phyloP scores from a whole-genome alignment of 2,329 filamentous ascomycete species.

The Stagonosporopsis cucurbitacearum region DNA sequence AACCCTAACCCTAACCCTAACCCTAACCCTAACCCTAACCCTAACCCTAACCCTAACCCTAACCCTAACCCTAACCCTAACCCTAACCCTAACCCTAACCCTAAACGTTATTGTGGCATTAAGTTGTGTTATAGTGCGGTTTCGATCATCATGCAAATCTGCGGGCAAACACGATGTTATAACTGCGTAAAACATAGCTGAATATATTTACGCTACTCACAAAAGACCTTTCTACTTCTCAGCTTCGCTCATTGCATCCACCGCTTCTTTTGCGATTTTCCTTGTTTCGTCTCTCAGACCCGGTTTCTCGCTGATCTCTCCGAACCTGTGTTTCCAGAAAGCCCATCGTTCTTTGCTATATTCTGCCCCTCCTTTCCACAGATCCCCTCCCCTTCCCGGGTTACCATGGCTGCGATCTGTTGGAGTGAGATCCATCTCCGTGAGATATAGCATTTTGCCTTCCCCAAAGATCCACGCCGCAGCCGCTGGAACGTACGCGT shows the following conservation, averaged over 20 bases:
- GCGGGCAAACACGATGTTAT: no score
- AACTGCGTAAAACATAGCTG: no score
- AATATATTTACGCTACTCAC: no score
- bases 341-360: constrained; percentile 41
- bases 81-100: background rate
- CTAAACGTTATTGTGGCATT: no score
- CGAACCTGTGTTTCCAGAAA: constrained; percentile 41
- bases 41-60: background rate
- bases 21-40: background rate
- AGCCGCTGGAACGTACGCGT: constrained; percentile 37
- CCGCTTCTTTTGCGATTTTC: background rate
- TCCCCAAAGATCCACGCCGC: constrained; percentile 34
- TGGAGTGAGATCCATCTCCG: constrained; percentile 37
- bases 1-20: background rate
- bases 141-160: no score
- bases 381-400: constrained; percentile 33
- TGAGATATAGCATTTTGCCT: constrained; percentile 27
- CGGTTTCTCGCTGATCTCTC: background rate
- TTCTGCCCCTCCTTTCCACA: constrained; percentile 37
- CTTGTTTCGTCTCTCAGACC: background rate
- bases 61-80: background rate
- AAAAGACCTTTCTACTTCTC: no score
- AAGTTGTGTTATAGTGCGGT: no score
- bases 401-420: constrained; percentile 32
- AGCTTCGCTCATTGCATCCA: no score